These are phyloP conservation scores for Xylaria curta DNA, from an alignment of 495 filamentous ascomycete genomes.

Conservation along the genomic window DNA sequence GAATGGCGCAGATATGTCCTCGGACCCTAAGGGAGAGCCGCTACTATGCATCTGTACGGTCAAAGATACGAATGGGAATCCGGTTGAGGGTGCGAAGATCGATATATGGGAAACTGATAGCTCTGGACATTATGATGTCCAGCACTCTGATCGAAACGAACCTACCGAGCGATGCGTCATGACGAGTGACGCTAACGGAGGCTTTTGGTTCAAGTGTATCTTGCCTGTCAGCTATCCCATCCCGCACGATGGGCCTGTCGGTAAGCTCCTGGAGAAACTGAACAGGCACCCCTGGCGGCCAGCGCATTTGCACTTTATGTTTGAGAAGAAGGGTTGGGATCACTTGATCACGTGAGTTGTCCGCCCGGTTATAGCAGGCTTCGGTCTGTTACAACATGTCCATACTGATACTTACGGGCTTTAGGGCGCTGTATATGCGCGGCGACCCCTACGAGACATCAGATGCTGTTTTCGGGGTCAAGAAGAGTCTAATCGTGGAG, in stretches of 20 bases:
- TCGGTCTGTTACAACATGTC: constrained; percentile 6
- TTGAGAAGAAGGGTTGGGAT: constrained; percentile 82
- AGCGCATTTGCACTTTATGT: constrained; percentile 95
- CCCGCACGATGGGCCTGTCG: constrained; percentile 88
- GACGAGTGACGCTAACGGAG: constrained; percentile 69
- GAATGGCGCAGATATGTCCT: constrained; percentile 72
- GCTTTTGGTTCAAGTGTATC: constrained; percentile 90
- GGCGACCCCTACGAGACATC: constrained; percentile 89
- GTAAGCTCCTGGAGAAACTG: constrained; percentile 73
- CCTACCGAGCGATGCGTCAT: constrained; percentile 86
- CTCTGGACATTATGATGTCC: constrained; percentile 88
- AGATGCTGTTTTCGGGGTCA: constrained; percentile 93
- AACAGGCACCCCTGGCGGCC: constrained; percentile 82
- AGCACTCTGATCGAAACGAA: constrained; percentile 70
- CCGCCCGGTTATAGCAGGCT: background rate
- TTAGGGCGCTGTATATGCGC: constrained; percentile 78
- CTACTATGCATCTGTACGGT: constrained; percentile 81
- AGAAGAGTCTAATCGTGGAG: constrained; percentile 80
- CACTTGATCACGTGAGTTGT: constrained; percentile 80
- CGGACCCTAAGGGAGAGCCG: constrained; percentile 72
- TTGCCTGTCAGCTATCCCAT: constrained; percentile 90
- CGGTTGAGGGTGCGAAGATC: constrained; percentile 73
- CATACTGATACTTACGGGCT: constrained; percentile 21
- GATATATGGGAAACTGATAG: constrained; percentile 96
- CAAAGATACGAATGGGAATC: constrained; percentile 69